A percentile compares a stretch with the other conserved stretches of the same genome.
phyloP scores from a whole-genome alignment of 495 filamentous ascomycete genomes.

The Poronia punctata region DNA sequence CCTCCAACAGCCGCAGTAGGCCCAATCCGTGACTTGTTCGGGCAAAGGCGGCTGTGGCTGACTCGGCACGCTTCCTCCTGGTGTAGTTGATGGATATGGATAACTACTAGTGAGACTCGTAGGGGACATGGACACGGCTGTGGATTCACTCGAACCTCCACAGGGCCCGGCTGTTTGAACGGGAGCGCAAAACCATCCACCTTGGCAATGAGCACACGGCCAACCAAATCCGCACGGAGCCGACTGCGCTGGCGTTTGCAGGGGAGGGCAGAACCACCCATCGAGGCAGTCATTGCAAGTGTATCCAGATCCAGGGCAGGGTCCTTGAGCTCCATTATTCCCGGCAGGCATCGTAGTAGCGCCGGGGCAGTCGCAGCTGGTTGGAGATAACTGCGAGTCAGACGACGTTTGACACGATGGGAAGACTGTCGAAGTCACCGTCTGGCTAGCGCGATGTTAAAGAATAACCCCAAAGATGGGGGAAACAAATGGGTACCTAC shows the following conservation, averaged over 20 bases:
- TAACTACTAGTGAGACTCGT: conserved; percentile 7
- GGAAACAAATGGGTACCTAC: conserved; percentile 9
- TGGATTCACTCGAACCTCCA: conserved; percentile 8
- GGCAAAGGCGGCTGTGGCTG: conserved; percentile 12
- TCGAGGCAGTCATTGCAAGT: conserved; percentile 34
- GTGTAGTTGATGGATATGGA: conserved; percentile 9
- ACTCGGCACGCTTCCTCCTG: conserved; percentile 2
- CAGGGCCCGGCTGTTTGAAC: conserved; percentile 15
- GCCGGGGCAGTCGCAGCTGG: conserved; percentile 22
- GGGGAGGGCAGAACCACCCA: conserved; percentile 38
- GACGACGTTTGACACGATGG: conserved; percentile 13
- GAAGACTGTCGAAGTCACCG: conserved; percentile 13
- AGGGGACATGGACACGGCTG: conserved; percentile 10
- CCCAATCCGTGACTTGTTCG: conserved; percentile 34
- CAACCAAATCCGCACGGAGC: conserved; percentile 37
- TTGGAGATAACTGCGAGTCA: conserved; percentile 8
- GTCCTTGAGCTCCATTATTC: conserved; percentile 16
- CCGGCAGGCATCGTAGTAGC: conserved; percentile 6
- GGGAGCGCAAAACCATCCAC: conserved; percentile 35
- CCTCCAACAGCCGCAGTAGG: conserved; percentile 50
- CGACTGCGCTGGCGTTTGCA: conserved; percentile 31
- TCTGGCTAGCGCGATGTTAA: conserved; percentile 7
- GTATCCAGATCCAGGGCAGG: conserved; percentile 32
- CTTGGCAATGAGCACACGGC: conserved; percentile 33
- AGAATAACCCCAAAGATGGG: not conserved